phyloP scores from a whole-genome alignment of 73 alveolate species.

The Blepharisma stoltei region DNA sequence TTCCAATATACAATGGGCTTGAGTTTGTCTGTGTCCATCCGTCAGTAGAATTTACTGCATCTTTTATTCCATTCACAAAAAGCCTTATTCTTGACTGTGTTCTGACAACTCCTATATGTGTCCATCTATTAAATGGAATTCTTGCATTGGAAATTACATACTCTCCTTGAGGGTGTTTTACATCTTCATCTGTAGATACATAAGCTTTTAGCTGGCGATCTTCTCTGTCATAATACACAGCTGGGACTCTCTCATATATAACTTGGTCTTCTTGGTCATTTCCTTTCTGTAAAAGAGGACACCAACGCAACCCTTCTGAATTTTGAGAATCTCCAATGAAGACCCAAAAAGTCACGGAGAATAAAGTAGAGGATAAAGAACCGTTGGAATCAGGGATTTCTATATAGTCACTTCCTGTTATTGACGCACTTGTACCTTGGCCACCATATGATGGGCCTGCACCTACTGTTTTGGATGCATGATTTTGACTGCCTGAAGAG shows the following conservation, averaged over 20 bases:
- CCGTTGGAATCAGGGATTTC: slow-evolving; percentile 17
- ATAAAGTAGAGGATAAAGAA: not conserved
- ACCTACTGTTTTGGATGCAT: not conserved
- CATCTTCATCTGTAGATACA: slow-evolving; percentile 20
- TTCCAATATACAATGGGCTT: slow-evolving; percentile 16
- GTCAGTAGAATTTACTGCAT: slow-evolving; percentile 14
- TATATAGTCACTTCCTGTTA: not conserved
- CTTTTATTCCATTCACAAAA: slow-evolving; percentile 20
- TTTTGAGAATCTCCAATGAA: not conserved
- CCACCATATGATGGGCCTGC: not conserved
- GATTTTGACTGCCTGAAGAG: slow-evolving; percentile 3
- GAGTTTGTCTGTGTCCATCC: slow-evolving; percentile 24
- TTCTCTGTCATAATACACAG: slow-evolving; percentile 19
- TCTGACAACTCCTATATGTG: slow-evolving; percentile 21
- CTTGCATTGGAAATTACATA: slow-evolving; percentile 25
- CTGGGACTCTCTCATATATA: slow-evolving; percentile 19
- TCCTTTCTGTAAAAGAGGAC: slow-evolving; percentile 25
- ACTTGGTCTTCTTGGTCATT: not conserved
- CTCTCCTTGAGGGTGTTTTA: not conserved
- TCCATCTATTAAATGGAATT: slow-evolving; percentile 23
- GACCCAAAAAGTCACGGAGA: slow-evolving; percentile 20
- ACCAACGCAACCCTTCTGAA: not conserved
- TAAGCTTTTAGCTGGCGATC: slow-evolving; percentile 9
- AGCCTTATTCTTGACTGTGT: slow-evolving; percentile 25
- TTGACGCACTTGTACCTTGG: not conserved